Conservation (phyloP, 768 basidiomycete species). For the Atractiella rhizophila region DNA sequence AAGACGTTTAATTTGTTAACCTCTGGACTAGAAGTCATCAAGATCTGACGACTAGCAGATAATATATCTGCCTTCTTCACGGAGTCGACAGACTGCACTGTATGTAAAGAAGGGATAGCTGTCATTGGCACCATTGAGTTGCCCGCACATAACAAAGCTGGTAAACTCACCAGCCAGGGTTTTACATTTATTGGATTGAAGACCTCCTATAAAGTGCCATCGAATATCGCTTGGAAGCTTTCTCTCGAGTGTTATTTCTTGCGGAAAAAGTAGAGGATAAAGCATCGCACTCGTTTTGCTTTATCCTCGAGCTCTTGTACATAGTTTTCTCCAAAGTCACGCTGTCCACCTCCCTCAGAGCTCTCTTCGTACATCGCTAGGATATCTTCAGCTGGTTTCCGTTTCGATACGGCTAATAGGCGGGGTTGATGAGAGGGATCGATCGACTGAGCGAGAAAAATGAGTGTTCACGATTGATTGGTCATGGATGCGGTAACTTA, state of each 20-base stretch:
- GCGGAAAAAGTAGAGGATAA: not conserved
- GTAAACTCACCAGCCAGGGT: conserved; percentile 41
- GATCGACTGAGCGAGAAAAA: too few relatives aligned
- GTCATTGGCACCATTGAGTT: not conserved
- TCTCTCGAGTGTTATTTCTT: not conserved
- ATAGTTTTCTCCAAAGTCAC: conserved; percentile 95
- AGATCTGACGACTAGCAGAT: conserved; percentile 37
- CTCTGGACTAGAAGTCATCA: too few relatives aligned
- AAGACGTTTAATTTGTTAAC: conserved; percentile 45
- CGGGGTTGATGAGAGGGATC: conserved; percentile 29
- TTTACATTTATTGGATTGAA: conserved; percentile 87
- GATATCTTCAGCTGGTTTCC: conserved; percentile 70
- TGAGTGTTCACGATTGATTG: too few relatives aligned
- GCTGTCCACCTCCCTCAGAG: too few relatives aligned
- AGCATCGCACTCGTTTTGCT: conserved; percentile 3
- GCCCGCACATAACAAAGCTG: not conserved
- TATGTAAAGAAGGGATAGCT: conserved; percentile 72
- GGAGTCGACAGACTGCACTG: conserved; percentile 59
- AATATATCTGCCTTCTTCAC: conserved; percentile 88
- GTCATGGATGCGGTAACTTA: too few relatives aligned
- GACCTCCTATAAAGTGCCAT: conserved; percentile 89
- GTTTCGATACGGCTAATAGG: conserved; percentile 76
- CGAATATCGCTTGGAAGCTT: conserved; percentile 68
- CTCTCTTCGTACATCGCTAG: conserved; percentile 44
- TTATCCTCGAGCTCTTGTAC: conserved; percentile 38